Percentiles rank a stretch among this genome's conserved stretches.
phyloP scores from a whole-genome alignment of 2,329 filamentous ascomycete species.

The Tolypocladium tropicale region DNA sequence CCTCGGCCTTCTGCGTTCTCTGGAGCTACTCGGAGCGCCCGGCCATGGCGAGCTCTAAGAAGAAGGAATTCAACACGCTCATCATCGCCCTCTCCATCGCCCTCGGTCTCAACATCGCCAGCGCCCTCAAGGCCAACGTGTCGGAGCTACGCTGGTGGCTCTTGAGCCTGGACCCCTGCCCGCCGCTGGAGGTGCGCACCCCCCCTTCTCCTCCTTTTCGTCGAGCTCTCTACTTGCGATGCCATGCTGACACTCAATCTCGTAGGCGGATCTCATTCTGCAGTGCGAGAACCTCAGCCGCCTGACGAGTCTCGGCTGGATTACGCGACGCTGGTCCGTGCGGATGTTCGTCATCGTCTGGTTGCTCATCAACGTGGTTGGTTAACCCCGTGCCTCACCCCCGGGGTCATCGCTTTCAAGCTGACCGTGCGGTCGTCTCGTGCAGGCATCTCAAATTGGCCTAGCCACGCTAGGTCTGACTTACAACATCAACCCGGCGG shows the following conservation, averaged over 20 bases:
- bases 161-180: slow-evolving; percentile 24
- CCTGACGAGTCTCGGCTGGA: slow-evolving; percentile 9
- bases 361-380: slow-evolving; percentile 12
- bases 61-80: slow-evolving; percentile 31
- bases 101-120: slow-evolving; percentile 30
- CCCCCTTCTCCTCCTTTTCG: slow-evolving; percentile 2
- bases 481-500: slow-evolving; percentile 29
- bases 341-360: slow-evolving; percentile 11
- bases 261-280: slow-evolving; percentile 11
- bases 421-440: neutral
- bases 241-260: neutral
- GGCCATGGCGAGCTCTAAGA: slow-evolving; percentile 21
- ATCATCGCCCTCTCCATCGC: slow-evolving; percentile 32
- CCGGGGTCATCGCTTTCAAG: neutral
- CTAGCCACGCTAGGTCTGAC: slow-evolving; percentile 31
- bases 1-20: slow-evolving; percentile 17
- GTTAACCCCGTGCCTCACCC: neutral
- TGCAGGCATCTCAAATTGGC: slow-evolving; percentile 29
- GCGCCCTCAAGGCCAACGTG: slow-evolving; percentile 31
- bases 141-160: slow-evolving; percentile 36
- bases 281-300: slow-evolving; percentile 14
- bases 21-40: slow-evolving; percentile 14
- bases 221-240: neutral
- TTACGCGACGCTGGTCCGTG: slow-evolving; percentile 8
- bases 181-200: slow-evolving; percentile 24